These are phyloP conservation scores for Danielozyma ontarioensis DNA, from an alignment of 805 yeast genomes.

Conservation along the genomic window DNA sequence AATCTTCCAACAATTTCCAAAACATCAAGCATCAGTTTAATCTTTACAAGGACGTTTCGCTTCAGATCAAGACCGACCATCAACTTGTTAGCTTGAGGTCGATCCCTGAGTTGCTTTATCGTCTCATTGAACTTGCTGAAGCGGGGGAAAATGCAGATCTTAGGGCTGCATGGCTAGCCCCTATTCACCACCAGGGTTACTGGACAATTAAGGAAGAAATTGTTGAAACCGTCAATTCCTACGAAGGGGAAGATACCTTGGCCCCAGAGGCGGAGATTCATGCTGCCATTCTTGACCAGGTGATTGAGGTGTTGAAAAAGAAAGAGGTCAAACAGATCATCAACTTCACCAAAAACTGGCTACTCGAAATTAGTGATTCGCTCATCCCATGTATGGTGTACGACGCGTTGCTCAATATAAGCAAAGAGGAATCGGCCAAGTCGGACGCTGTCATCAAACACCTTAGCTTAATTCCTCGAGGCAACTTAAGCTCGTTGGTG, in stretches of 20 bases:
- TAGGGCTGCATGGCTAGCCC: slow-evolving; percentile 20
- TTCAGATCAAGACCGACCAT: slow-evolving; percentile 15
- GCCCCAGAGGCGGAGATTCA: slow-evolving; percentile 18
- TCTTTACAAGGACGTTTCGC: slow-evolving; percentile 35
- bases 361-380: slow-evolving; percentile 36
- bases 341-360: slow-evolving; percentile 35
- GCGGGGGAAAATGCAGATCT: slow-evolving; percentile 3
- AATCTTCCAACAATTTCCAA: slow-evolving; percentile 29
- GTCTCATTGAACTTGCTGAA: slow-evolving; percentile 16
- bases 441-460: slow-evolving; percentile 17
- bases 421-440: slow-evolving; percentile 8
- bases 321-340: slow-evolving; percentile 8
- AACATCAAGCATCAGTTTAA: slow-evolving; percentile 34
- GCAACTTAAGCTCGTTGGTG: slow-evolving; percentile 33
- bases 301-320: slow-evolving; percentile 7
- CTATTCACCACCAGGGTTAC: slow-evolving; percentile 26
- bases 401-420: slow-evolving; percentile 23
- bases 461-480: slow-evolving; percentile 32
- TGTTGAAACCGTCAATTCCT: slow-evolving; percentile 16
- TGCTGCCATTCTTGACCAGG: slow-evolving; percentile 13
- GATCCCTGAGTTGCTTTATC: slow-evolving; percentile 25
- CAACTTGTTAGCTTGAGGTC: slow-evolving; percentile 22
- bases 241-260: slow-evolving; percentile 7
- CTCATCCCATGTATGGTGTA: slow-evolving; percentile 37
- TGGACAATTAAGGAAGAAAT: slow-evolving; percentile 31